A percentile compares a stretch with the other conserved stretches of the same genome.
Evolutionary conservation across 1,284 basidiomycete genomes (phyloP).

Genomic region (Tilletia caries): DNA sequence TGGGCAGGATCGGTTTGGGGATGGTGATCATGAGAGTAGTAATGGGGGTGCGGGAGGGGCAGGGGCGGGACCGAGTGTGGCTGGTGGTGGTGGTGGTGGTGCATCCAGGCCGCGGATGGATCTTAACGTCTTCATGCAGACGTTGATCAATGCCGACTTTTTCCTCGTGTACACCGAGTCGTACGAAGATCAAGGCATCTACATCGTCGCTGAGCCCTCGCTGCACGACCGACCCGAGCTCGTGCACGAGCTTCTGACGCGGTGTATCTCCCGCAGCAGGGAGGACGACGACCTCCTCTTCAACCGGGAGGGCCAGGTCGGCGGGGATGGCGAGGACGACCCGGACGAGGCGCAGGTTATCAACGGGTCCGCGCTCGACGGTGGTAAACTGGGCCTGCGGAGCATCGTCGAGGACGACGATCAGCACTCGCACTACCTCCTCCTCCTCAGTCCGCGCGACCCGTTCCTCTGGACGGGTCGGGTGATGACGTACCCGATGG

Average conservation of each 20-base stretch:
- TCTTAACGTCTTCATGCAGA: constrained; percentile 74
- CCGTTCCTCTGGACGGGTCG: constrained; percentile 90
- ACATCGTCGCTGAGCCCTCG: constrained; percentile 81
- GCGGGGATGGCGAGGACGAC: not conserved
- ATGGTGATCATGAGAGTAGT: not conserved
- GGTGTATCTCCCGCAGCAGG: constrained; percentile 62
- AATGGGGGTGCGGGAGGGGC: not conserved
- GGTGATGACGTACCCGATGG: constrained; percentile 62
- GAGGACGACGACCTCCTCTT: constrained; percentile 54
- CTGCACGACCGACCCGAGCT: constrained; percentile 77
- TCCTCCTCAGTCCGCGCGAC: constrained; percentile 79
- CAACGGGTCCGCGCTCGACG: constrained; percentile 2
- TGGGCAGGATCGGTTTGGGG: constrained; percentile 1
- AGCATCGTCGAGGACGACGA: constrained; percentile 22
- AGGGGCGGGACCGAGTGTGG: not conserved
- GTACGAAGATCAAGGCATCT: constrained; percentile 87
- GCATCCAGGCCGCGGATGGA: constrained; percentile 51
- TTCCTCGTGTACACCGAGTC: constrained; percentile 88
- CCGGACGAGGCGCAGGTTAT: not conserved
- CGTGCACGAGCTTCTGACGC: constrained; percentile 75
- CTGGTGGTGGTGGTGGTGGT: not conserved
- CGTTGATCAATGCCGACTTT: constrained; percentile 80
- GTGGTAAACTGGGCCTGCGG: not conserved
- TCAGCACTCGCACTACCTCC: constrained; percentile 65
- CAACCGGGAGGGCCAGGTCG: constrained; percentile 52